These are phyloP conservation scores for Stagonosporopsis chrysanthemi DNA, from an alignment of 2,329 filamentous ascomycete species.

Conservation along the genomic window DNA sequence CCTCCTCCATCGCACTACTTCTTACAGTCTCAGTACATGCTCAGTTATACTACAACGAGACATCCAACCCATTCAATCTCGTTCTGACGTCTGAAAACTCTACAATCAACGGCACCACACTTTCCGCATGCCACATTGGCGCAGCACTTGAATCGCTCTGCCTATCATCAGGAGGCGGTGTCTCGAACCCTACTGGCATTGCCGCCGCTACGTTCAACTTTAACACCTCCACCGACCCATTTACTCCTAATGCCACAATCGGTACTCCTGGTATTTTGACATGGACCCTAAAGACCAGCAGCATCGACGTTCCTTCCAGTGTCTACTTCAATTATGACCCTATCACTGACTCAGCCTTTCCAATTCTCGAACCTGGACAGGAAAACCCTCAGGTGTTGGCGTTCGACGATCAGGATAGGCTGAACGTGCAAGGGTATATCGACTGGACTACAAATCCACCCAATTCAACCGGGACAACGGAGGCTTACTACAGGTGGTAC, in stretches of 20 bases:
- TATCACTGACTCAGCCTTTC: conserved; percentile 53
- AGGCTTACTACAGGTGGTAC: conserved; percentile 54
- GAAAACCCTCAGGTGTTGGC: conserved; percentile 40
- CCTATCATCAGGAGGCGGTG: conserved; percentile 33
- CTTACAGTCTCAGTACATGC: conserved; percentile 39
- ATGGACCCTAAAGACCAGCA: conserved; percentile 51
- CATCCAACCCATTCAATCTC: conserved; percentile 56
- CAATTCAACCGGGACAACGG: conserved; percentile 19
- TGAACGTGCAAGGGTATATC: conserved; percentile 52
- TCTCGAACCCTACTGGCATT: conserved; percentile 29
- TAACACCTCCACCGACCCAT: conserved; percentile 43
- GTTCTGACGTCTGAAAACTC: conserved; percentile 50
- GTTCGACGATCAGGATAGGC: conserved; percentile 50
- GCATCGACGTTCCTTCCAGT: conserved; percentile 45
- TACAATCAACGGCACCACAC: conserved; percentile 48
- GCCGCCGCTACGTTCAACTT: conserved; percentile 38
- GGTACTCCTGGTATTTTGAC: conserved; percentile 49
- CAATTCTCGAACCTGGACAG: conserved; percentile 50
- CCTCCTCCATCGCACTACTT: conserved; percentile 26
- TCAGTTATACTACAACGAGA: conserved; percentile 45
- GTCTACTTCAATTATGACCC: conserved; percentile 49
- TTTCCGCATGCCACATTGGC: conserved; percentile 57
- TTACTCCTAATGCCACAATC: conserved; percentile 21
- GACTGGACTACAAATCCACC: conserved; percentile 51
- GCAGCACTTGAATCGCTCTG: conserved; percentile 59